Evolutionary conservation across 2,329 filamentous ascomycete species (phyloP), one percentile per base, ranked within the genome.

Genomic region (Sphaerostilbella broomeana): DNA sequence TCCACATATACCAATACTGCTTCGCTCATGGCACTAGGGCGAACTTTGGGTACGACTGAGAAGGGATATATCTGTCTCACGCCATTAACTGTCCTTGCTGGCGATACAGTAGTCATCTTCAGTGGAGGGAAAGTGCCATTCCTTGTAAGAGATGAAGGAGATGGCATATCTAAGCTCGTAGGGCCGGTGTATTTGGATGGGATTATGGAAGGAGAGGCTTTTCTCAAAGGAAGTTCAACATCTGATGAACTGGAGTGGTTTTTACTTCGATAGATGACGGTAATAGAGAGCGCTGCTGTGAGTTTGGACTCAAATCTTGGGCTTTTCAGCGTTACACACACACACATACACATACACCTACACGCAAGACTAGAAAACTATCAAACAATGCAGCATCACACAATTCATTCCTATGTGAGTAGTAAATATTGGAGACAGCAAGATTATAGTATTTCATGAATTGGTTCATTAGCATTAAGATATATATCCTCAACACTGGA

Each of bases 211-310:
- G 30, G 37, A 17, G 37, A 35, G 15, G 10, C 25, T 27, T 15
- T 17, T 13, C 17, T n/a, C 6, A 8, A 40, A 5, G 29, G 13
- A 9, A 20, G 21, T 21, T 7, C 24, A 21, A 28, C 13, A 4
- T 17, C 17, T n/a, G 29, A 34, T 16, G 21, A 28, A n/a, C 13
- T 40, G 7, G 30, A 40, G 31, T 40, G 37, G 37, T 35, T 40
- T 13, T 25, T 22, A 9, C 17, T 40, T 9, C 19, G 24, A 11
- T 34, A n/a, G 20, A 30, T 18, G 7, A 25, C 22, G 22, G 12
- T 25, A 25, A 25, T n/a, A n/a, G n/a, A n/a, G n/a, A n/a, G n/a
- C n/a, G n/a, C n/a, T n/a, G n/a, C n/a, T n/a, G n/a, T n/a, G n/a
- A n/a, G n/a, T n/a, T n/a, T n/a, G n/a, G n/a, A n/a, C n/a, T n/a